phyloP scores from a whole-genome alignment of 805 yeast genomes.

The Candida glaebosa region DNA sequence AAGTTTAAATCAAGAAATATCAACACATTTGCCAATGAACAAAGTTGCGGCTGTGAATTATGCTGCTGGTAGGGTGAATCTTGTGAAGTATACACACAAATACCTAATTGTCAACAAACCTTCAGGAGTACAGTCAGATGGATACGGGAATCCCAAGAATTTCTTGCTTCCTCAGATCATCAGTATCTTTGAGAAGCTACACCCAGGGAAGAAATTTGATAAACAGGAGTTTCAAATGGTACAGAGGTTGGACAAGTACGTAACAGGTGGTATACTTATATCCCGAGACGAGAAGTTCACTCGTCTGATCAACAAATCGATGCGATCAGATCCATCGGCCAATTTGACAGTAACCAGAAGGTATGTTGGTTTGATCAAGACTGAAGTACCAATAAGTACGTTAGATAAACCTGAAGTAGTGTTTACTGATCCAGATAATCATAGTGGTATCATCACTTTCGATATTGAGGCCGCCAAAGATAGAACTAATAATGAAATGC shows the following conservation, averaged over 20 bases:
- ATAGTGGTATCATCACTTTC: slow-evolving; percentile 12
- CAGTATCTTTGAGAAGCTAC: slow-evolving; percentile 8
- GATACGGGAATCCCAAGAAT: slow-evolving; percentile 4
- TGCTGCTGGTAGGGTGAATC: slow-evolving; percentile 6
- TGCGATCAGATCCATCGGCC: slow-evolving; percentile 5
- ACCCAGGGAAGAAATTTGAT: slow-evolving; percentile 10
- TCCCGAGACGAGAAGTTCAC: slow-evolving; percentile 16
- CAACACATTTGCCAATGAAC: background rate
- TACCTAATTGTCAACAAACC: slow-evolving; percentile 21
- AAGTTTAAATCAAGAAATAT: background rate
- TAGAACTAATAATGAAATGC: slow-evolving; percentile 6
- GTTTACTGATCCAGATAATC: slow-evolving; percentile 7
- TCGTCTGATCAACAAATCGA: slow-evolving; percentile 9
- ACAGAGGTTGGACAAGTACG: slow-evolving; percentile 21
- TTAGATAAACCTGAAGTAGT: slow-evolving; percentile 7
- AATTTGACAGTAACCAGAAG: slow-evolving; percentile 10
- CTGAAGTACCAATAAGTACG: background rate
- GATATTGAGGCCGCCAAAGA: slow-evolving; percentile 12
- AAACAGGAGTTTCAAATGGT: slow-evolving; percentile 12
- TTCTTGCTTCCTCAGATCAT: slow-evolving; percentile 14
- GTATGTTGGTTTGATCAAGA: slow-evolving; percentile 17
- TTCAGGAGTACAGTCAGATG: slow-evolving; percentile 17
- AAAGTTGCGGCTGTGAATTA: slow-evolving; percentile 1
- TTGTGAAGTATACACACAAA: slow-evolving; percentile 15
- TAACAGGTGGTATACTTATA: slow-evolving; percentile 21